A percentile compares a stretch with the other conserved stretches of the same genome.
Conservation (phyloP, 192 early-diverging fungal genomes). For the Borealophlyctis nickersoniae region DNA sequence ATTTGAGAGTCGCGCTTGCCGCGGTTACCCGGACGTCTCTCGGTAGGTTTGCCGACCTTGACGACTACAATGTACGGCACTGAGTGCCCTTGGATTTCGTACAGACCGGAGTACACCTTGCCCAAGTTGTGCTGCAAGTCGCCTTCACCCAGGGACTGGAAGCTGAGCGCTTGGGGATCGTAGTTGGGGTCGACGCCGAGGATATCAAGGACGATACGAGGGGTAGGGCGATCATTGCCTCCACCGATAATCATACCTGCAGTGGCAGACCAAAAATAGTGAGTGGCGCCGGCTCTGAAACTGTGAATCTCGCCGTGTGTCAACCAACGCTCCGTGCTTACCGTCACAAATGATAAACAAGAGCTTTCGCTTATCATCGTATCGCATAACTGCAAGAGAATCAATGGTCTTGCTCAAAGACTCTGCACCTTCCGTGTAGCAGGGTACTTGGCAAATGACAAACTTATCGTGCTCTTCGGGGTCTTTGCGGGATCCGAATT, state of each 20-base stretch:
- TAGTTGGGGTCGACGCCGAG: slow-evolving; percentile 72
- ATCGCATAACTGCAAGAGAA: slow-evolving; percentile 69
- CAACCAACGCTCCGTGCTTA: slow-evolving; percentile 31
- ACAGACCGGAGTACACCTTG: slow-evolving; percentile 95
- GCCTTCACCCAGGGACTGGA: slow-evolving; percentile 87
- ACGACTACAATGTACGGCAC: slow-evolving; percentile 94
- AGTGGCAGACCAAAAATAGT: slow-evolving; percentile 27
- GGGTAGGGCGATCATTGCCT: slow-evolving; percentile 95
- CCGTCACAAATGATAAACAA: slow-evolving; percentile 87
- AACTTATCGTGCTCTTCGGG: slow-evolving; percentile 90
- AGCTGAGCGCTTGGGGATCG: slow-evolving; percentile 69
- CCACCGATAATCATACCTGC: slow-evolving; percentile 78
- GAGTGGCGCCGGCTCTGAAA: background rate
- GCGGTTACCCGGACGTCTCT: slow-evolving; percentile 73
- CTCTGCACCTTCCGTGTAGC: slow-evolving; percentile 91
- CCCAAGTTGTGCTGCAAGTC: slow-evolving; percentile 88
- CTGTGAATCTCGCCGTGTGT: slow-evolving; percentile 9
- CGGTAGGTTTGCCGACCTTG: slow-evolving; percentile 86
- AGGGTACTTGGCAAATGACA: slow-evolving; percentile 84
- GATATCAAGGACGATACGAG: slow-evolving; percentile 78
- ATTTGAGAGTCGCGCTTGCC: slow-evolving; percentile 88
- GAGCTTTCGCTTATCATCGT: slow-evolving; percentile 86
- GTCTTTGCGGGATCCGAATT: slow-evolving; percentile 66
- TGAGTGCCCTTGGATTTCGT: slow-evolving; percentile 79
- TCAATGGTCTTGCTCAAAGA: slow-evolving; percentile 81